These are phyloP conservation scores for Cubamyces sp. DNA, from an alignment of 768 basidiomycete genomes.

Conservation along the genomic window DNA sequence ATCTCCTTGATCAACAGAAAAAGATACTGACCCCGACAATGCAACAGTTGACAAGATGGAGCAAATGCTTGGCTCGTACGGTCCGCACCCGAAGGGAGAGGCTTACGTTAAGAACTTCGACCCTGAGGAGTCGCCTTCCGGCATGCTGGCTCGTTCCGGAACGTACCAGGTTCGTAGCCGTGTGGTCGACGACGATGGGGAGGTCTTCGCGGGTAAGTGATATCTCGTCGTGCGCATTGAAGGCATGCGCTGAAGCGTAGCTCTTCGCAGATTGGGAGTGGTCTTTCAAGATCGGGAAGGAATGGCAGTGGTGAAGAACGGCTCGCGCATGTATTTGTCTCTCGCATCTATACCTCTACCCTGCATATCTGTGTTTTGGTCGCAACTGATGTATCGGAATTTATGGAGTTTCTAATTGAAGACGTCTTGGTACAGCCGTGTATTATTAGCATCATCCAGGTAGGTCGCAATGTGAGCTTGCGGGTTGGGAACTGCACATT, in stretches of 20 bases:
- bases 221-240: neutral
- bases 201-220: slow-evolving; percentile 72
- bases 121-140: slow-evolving; percentile 67
- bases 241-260: neutral
- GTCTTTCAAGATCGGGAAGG: slow-evolving; percentile 37
- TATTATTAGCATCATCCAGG: too few relatives aligned
- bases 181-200: slow-evolving; percentile 86
- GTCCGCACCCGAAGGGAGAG: slow-evolving; percentile 65
- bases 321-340: slow-evolving; percentile 34
- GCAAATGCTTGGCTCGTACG: slow-evolving; percentile 94
- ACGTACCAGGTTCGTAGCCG: slow-evolving; percentile 78
- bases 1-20: slow-evolving; percentile 9
- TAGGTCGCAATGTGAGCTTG: too few relatives aligned
- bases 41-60: slow-evolving; percentile 85
- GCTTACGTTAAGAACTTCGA: slow-evolving; percentile 80
- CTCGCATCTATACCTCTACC: slow-evolving; percentile 26
- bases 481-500: too few relatives aligned
- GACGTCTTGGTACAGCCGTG: too few relatives aligned
- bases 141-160: slow-evolving; percentile 82
- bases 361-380: slow-evolving; percentile 23
- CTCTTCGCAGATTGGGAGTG: slow-evolving; percentile 73
- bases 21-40: slow-evolving; percentile 1
- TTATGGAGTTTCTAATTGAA: slow-evolving; percentile 4
- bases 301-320: slow-evolving; percentile 45
- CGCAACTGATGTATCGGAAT: slow-evolving; percentile 25